Evolutionary conservation across 345 rosid genomes (phyloP), one percentile per base, ranked within the genome.

Genomic region (Mallotus nudiflorus): DNA sequence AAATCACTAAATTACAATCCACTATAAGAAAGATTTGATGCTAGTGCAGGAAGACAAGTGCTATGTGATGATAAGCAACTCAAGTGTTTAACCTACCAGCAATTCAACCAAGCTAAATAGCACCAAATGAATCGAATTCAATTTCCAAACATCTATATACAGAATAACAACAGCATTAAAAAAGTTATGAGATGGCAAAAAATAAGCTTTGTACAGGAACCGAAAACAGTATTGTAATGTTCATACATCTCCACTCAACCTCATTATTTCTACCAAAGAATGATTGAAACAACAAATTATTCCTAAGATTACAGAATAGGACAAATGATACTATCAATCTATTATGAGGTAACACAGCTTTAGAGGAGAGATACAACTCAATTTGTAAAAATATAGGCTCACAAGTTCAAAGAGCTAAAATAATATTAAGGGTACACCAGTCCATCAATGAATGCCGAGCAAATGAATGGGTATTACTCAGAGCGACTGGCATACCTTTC

Each of bases 401-500:
- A 33, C 8, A 57, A 59, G 25, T 59, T 59, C 24, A n/a, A 33
- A 19, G 24, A 18, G 25, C 44, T 33, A 9, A n/a, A 18, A 57
- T 9, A 33, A 40, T 59, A 59, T 1, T 18, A 33, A 0, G 63
- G 45, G 45, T n/a, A 59, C 45, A 35, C 1, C n/a, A 91, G 9
- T 39, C 42, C 42, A n/a, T n/a, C n/a, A n/a, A n/a, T 33, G 37
- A 33, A 33, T 33, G 37, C 6, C 4, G 6, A 33, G 37, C 37
- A 33, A 33, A 42, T 42, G 46, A 42, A 42, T 42, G 1, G 11
- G 46, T 9, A 42, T 12, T 50, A 77, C n/a, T 73, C 81, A 2
- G 81, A 77, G 70, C 81, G 42, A 29, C 39, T 68, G 0, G 81
- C 77, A 6, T 73, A 77, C 77, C 81, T 77, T 55, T 77, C 81